Percentiles rank a stretch among this genome's conserved stretches.
phyloP scores from a whole-genome alignment of 768 basidiomycete species.

The Russula ochroleuca region DNA sequence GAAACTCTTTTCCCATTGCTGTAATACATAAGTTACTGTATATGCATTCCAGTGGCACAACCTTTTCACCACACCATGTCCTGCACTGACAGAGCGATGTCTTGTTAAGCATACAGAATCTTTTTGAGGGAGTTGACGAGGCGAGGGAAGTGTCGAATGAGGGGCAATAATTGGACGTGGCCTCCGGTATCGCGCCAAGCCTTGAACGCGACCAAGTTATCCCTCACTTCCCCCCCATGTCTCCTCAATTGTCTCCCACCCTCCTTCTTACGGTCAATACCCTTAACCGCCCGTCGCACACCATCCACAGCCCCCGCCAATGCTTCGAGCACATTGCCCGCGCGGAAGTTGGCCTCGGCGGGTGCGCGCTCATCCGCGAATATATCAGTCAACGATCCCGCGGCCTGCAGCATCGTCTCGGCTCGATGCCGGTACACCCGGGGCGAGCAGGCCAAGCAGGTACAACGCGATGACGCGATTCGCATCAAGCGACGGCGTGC shows the following conservation, averaged over 20 bases:
- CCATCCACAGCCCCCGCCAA: conserved; percentile 58
- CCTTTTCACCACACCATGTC: no score
- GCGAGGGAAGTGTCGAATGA: no score
- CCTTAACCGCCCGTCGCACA: conserved; percentile 56
- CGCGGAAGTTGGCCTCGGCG: conserved; percentile 79
- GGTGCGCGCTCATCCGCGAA: no score
- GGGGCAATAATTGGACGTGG: conserved; percentile 41
- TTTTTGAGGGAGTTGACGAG: not conserved
- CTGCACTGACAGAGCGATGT: no score
- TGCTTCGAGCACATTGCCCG: conserved; percentile 51
- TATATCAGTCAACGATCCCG: no score
- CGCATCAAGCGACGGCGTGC: conserved; percentile 54
- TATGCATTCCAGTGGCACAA: no score
- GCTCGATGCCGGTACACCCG: no score
- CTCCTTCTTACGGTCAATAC: conserved; percentile 63
- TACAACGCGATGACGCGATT: no score
- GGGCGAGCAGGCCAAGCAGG: no score
- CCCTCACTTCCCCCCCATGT: conserved; percentile 73
- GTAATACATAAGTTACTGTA: no score
- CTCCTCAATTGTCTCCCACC: conserved; percentile 60
- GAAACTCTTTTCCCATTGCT: no score
- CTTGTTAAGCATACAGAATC: not conserved
- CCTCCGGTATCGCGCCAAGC: conserved; percentile 67
- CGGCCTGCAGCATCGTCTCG: no score
- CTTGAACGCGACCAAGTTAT: conserved; percentile 73